Evolutionary conservation across 306 rosid species (phyloP), one percentile per base, ranked within the genome.

Genomic region (Cucurbita moschata): DNA sequence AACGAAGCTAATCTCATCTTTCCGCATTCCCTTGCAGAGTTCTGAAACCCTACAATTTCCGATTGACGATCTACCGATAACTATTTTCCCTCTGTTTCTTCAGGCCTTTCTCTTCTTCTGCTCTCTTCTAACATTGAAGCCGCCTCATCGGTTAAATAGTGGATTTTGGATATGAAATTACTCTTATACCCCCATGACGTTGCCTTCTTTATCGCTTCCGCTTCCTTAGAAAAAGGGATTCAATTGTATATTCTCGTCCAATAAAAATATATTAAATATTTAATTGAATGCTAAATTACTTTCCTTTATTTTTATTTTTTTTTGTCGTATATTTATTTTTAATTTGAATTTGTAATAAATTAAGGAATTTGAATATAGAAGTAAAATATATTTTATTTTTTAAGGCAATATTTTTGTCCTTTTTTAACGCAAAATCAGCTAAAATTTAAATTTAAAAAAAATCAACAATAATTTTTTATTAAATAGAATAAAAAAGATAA

Each of bases 21-120:
- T 89, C 87, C 81, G 91, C 99, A 95, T 91, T 91, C 90, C 89
- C 95, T 12, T 12, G 74, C 71, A 21, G 60, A 59, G 54, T 10
- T n/a, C 19, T 14, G 57, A 26, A 68, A 68, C 56, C 44, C 70
- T 35, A 13, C 2, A n/a, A 23, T 16, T 4, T 23, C 21, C 15
- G 10, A 26, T 44, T 15, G 47, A 54, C 8, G 40, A 54, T 23
- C 19, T 8, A 5, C 56, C 14, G 23, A 4, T 15, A 42, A 5
- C 2, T 14, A 21, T 3, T 42, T 13, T 52, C 23, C 16, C 57
- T 52, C 66, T 21, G 6, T 18, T 42, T 57, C 10, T 73, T 53
- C 6, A 5, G 19, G 18, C 10, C 54, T 37, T 6, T 8, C 10
- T 30, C 2, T 37, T 35, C 35, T 4, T 35, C n/a, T 11, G 1